Conservation (phyloP, 345 rosid species). For the Capsella bursapastoris region DNA sequence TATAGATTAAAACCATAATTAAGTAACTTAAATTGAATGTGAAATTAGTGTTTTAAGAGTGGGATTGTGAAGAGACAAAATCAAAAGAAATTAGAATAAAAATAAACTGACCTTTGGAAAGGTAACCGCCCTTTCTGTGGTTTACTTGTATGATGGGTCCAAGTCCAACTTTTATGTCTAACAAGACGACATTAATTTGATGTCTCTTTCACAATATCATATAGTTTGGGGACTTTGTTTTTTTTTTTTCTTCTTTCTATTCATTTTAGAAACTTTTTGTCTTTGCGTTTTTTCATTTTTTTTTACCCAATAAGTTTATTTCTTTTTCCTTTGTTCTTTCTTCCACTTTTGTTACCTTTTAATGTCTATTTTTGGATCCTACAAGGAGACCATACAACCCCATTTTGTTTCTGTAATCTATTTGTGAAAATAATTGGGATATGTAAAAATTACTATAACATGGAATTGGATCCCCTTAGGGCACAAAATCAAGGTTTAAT, state of each 20-base stretch:
- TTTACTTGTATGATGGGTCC: constrained; percentile 43
- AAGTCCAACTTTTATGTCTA: constrained; percentile 47
- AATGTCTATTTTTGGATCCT: constrained; percentile 57
- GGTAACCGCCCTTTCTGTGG: constrained; percentile 48
- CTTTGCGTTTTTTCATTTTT: constrained; percentile 26
- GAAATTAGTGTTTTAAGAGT: background rate
- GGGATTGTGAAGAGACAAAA: constrained; percentile 13
- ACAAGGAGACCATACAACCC: constrained; percentile 35
- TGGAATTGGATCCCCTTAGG: constrained; percentile 17
- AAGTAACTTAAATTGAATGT: constrained; percentile 13
- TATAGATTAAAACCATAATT: constrained; percentile 10
- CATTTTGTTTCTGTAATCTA: constrained; percentile 28
- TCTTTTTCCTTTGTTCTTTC: constrained; percentile 30
- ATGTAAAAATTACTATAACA: constrained; percentile 25
- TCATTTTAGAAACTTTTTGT: constrained; percentile 43
- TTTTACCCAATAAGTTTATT: constrained; percentile 31
- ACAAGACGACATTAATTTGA: constrained; percentile 48
- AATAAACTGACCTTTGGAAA: constrained; percentile 41
- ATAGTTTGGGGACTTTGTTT: constrained; percentile 38
- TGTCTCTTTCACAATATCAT: constrained; percentile 48
- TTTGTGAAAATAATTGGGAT: constrained; percentile 16
- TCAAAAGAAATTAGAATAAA: background rate
- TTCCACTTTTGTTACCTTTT: constrained; percentile 43
- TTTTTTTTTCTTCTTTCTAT: background rate
- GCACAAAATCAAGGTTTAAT: constrained; percentile 18